Evolutionary conservation across 2,329 filamentous ascomycete species (phyloP).

Genomic region (Claviceps purpurea): DNA sequence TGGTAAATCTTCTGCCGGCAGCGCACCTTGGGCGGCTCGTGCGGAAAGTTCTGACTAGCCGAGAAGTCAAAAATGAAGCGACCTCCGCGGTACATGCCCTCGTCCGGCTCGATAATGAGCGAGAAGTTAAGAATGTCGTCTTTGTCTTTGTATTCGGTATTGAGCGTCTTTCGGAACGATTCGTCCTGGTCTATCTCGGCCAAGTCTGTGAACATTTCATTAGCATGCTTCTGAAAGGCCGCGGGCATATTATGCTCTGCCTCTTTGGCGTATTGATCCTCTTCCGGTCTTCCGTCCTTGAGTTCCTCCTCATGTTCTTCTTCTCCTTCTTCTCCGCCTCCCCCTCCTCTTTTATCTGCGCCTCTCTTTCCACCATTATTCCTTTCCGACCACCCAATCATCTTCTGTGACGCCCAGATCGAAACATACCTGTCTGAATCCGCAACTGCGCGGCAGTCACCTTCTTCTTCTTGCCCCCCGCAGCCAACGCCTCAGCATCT

Average conservation of each 20-base stretch:
- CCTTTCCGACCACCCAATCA: too few relatives aligned
- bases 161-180: constrained; percentile 67
- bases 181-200: constrained; percentile 45
- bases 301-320: not conserved
- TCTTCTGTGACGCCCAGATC: too few relatives aligned
- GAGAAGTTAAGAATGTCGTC: constrained; percentile 79
- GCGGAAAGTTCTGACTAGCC: constrained; percentile 90
- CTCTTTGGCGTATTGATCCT: not conserved
- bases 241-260: too few relatives aligned
- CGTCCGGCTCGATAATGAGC: constrained; percentile 71
- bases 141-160: constrained; percentile 65
- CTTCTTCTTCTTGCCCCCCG: constrained; percentile 88
- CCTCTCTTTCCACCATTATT: too few relatives aligned
- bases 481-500: constrained; percentile 58
- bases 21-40: constrained; percentile 94
- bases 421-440: constrained; percentile 72
- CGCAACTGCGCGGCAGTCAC: constrained; percentile 91
- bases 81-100: constrained; percentile 78
- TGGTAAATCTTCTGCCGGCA: constrained; percentile 98
- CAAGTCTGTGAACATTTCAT: constrained; percentile 42
- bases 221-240: too few relatives aligned
- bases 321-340: not conserved
- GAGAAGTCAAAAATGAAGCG: constrained; percentile 80
- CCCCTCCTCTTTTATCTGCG: not conserved
- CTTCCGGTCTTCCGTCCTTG: not conserved